Evolutionary conservation across 2,329 filamentous ascomycete genomes (phyloP).

Genomic region (Huntiella abstrusa): DNA sequence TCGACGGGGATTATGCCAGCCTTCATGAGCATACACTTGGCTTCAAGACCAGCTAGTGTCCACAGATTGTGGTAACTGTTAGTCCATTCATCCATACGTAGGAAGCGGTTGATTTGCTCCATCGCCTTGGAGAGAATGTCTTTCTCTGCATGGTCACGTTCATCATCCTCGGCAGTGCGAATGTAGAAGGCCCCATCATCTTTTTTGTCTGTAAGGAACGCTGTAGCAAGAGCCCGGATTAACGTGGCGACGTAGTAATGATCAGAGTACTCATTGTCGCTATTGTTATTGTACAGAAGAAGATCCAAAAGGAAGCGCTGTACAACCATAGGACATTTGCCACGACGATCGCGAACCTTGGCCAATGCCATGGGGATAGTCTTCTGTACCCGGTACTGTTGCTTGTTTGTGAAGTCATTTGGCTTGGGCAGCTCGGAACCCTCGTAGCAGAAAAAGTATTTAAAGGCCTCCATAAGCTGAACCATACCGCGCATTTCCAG

Average conservation of each 20-base stretch:
- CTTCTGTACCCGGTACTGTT: slow-evolving; percentile 66
- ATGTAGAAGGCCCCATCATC: slow-evolving; percentile 13
- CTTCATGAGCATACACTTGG: slow-evolving; percentile 45
- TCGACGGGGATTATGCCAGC: slow-evolving; percentile 37
- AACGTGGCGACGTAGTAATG: slow-evolving; percentile 72
- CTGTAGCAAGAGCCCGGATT: slow-evolving; percentile 42
- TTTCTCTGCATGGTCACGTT: slow-evolving; percentile 24
- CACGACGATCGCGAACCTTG: slow-evolving; percentile 49
- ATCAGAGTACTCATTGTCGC: slow-evolving; percentile 74
- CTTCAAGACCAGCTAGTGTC: slow-evolving; percentile 42
- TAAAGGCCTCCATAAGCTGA: slow-evolving; percentile 72
- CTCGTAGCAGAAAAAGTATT: slow-evolving; percentile 71
- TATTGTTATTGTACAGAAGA: slow-evolving; percentile 85
- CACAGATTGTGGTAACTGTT: slow-evolving; percentile 49
- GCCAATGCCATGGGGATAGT: slow-evolving; percentile 69
- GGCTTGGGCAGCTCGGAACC: slow-evolving; percentile 62
- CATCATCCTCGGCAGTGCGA: slow-evolving; percentile 19
- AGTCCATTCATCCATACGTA: slow-evolving; percentile 50
- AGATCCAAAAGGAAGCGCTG: slow-evolving; percentile 77
- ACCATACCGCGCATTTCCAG: slow-evolving; percentile 57
- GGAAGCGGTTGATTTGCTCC: slow-evolving; percentile 46
- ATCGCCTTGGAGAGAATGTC: slow-evolving; percentile 33
- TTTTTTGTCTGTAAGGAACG: slow-evolving; percentile 31
- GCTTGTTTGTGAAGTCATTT: slow-evolving; percentile 81
- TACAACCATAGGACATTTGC: slow-evolving; percentile 60